Evolutionary conservation across 257 asterid genomes (phyloP).

Genomic region (Nicotiana undulata): DNA sequence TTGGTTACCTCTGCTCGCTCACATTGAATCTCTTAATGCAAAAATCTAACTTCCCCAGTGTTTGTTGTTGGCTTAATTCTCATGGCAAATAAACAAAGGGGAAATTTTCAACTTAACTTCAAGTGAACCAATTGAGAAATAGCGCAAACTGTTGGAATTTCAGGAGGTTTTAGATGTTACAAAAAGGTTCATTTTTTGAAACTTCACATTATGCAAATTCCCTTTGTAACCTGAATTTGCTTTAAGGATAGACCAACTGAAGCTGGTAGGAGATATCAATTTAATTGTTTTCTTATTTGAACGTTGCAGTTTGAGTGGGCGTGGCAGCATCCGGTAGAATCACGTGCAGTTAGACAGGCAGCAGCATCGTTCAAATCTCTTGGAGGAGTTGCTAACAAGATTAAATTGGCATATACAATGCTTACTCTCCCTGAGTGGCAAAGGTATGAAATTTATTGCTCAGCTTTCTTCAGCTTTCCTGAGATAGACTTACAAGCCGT

Average conservation of each 20-base stretch:
- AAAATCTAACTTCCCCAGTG: not conserved
- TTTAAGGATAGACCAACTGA: not conserved
- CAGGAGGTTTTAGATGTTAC: not conserved
- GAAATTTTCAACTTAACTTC: not conserved
- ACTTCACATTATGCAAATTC: not conserved
- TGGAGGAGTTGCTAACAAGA: conserved; percentile 75
- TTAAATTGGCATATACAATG: conserved; percentile 77
- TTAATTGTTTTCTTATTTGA: not conserved
- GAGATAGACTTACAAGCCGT: not conserved
- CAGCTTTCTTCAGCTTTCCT: not conserved
- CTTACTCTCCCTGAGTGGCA: conserved; percentile 83
- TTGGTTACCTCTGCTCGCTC: not conserved
- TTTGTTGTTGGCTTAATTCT: not conserved
- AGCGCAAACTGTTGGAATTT: not conserved
- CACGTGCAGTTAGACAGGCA: conserved; percentile 70
- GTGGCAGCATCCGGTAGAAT: conserved; percentile 92
- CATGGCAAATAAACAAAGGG: not conserved
- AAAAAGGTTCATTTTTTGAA: not conserved
- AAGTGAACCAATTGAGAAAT: not conserved
- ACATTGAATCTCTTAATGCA: not conserved
- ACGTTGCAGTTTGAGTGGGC: conserved; percentile 93
- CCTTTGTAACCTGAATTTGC: not conserved
- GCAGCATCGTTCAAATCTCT: conserved; percentile 70
- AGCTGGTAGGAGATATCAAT: not conserved
- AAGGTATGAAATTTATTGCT: conserved; percentile 32